phyloP scores from a whole-genome alignment of 306 rosid species.

The Quercus ilex region DNA sequence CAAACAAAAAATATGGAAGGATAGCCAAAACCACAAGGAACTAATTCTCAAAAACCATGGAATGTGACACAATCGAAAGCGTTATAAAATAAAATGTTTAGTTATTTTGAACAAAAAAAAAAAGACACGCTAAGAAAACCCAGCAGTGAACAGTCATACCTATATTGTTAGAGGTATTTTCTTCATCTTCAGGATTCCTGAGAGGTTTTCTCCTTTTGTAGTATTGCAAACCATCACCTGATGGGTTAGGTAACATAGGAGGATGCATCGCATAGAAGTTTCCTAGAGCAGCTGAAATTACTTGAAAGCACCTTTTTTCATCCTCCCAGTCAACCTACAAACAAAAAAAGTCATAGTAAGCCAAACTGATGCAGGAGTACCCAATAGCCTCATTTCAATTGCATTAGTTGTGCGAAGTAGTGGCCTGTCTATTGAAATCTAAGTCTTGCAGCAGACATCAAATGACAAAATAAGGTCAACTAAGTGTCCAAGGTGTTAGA shows the following conservation, averaged over 20 bases:
- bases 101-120: background rate
- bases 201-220: constrained; percentile 54
- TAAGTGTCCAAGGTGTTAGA: too few relatives aligned
- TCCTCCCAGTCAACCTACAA: constrained; percentile 83
- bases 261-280: constrained; percentile 93
- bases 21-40: background rate
- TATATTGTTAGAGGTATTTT: constrained; percentile 24
- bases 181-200: constrained; percentile 31
- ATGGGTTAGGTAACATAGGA: constrained; percentile 85
- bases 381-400: too few relatives aligned
- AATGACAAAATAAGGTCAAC: too few relatives aligned
- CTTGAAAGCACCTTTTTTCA: constrained; percentile 71
- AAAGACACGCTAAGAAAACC: background rate
- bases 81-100: background rate
- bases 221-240: constrained; percentile 62
- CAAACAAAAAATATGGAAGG: background rate
- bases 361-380: too few relatives aligned
- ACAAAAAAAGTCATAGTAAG: background rate
- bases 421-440: too few relatives aligned
- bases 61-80: background rate
- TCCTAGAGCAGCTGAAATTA: constrained; percentile 81
- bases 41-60: too few relatives aligned
- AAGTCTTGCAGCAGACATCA: too few relatives aligned
- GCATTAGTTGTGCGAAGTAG: too few relatives aligned
- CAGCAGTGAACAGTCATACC: constrained; percentile 38